Evolutionary conservation across 352 stramenopile genomes (phyloP).

Genomic region (Thraustochytrium aureum): DNA sequence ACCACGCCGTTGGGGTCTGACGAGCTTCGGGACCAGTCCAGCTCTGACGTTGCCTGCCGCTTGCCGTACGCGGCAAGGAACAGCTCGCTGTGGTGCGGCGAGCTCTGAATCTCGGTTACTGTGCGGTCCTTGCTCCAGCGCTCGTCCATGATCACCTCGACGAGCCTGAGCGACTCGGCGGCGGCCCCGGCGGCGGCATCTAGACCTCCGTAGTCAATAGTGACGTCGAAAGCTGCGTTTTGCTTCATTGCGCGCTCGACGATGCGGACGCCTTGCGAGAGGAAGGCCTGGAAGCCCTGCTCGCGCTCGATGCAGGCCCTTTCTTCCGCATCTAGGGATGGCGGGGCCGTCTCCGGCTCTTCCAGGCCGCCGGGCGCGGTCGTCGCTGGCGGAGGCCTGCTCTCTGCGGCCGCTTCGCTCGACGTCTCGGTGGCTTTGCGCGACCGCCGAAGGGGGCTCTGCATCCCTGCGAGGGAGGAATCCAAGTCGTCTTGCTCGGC

Average conservation of each 20-base stretch:
- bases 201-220: slow-evolving; percentile 41
- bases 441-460: neutral
- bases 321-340: slow-evolving; percentile 17
- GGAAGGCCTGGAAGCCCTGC: neutral
- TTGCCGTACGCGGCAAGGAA: slow-evolving; percentile 43
- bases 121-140: slow-evolving; percentile 30
- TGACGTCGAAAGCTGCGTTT: slow-evolving; percentile 37
- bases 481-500: neutral
- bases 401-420: neutral
- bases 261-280: slow-evolving; percentile 34
- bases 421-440: neutral
- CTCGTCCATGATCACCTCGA: slow-evolving; percentile 34
- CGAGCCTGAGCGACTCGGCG: neutral
- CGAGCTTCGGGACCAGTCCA: slow-evolving; percentile 29
- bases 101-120: slow-evolving; percentile 41
- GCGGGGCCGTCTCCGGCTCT: neutral
- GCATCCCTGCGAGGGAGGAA: neutral
- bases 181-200: neutral
- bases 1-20: slow-evolving; percentile 40
- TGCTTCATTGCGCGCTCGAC: slow-evolving; percentile 53
- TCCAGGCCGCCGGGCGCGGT: neutral
- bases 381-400: neutral
- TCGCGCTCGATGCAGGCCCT: slow-evolving; percentile 7
- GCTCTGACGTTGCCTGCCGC: slow-evolving; percentile 29
- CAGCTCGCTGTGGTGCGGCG: slow-evolving; percentile 49